These are phyloP conservation scores for Allium cepa DNA, from an alignment of 106 monocot species.

Conservation along the genomic window DNA sequence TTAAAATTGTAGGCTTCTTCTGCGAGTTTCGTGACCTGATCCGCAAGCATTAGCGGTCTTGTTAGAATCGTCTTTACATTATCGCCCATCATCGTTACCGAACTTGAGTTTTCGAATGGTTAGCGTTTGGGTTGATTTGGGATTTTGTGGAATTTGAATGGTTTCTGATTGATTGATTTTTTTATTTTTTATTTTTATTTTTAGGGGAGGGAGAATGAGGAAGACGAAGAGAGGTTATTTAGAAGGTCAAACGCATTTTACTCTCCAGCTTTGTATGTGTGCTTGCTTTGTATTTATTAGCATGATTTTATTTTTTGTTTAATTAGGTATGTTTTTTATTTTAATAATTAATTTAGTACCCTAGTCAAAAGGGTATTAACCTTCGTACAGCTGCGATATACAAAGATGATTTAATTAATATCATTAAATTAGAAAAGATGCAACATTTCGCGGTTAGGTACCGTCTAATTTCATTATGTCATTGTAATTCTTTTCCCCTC, in stretches of 20 bases:
- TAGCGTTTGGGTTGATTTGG: background rate
- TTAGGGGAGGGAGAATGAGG: background rate
- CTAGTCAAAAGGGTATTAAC: too few relatives aligned
- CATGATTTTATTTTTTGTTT: too few relatives aligned
- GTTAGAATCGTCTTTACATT: constrained; percentile 47
- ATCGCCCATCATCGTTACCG: constrained; percentile 40
- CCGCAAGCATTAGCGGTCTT: constrained; percentile 60
- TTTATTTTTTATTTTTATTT: background rate
- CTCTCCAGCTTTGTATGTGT: background rate
- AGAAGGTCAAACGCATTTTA: constrained; percentile 5
- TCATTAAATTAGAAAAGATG: too few relatives aligned
- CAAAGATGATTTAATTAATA: too few relatives aligned
- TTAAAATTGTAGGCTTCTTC: constrained; percentile 30
- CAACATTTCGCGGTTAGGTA: too few relatives aligned
- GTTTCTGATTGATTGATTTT: background rate
- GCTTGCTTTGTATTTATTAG: background rate
- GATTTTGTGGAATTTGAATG: background rate
- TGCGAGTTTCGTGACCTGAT: constrained; percentile 43
- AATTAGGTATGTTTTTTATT: too few relatives aligned
- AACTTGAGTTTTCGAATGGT: too few relatives aligned
- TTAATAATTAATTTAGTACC: too few relatives aligned
- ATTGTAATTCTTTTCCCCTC: too few relatives aligned
- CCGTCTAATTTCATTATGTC: too few relatives aligned
- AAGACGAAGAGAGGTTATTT: background rate
- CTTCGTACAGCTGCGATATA: too few relatives aligned